Conservation (phyloP, 768 basidiomycete species). For the Inosperma sp. region DNA sequence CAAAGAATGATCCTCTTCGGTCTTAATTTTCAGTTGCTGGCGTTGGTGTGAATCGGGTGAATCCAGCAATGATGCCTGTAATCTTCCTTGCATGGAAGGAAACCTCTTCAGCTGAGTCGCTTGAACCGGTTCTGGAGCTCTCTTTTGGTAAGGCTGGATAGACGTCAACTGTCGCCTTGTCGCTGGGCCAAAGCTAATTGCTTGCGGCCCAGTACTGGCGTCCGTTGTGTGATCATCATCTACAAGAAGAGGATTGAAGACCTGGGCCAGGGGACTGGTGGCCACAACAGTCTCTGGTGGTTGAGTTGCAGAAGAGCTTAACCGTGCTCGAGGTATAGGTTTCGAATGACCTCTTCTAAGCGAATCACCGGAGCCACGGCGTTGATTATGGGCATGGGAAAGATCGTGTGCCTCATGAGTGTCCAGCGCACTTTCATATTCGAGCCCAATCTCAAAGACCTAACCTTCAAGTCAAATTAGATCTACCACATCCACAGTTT, state of each 20-base stretch:
- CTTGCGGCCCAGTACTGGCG: slow-evolving; percentile 14
- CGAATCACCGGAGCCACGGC: slow-evolving; percentile 20
- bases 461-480: slow-evolving; percentile 22
- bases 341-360: slow-evolving; percentile 16
- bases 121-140: neutral
- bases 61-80: slow-evolving; percentile 17
- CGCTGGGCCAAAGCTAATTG: slow-evolving; percentile 43
- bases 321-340: slow-evolving; percentile 31
- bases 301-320: slow-evolving; percentile 42
- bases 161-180: slow-evolving; percentile 41
- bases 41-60: neutral
- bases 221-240: slow-evolving; percentile 43
- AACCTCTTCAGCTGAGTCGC: slow-evolving; percentile 19
- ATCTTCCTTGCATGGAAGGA: slow-evolving; percentile 19
- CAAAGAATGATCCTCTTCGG: neutral
- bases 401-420: slow-evolving; percentile 34
- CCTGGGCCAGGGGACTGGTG: slow-evolving; percentile 67
- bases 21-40: neutral
- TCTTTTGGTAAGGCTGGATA: slow-evolving; percentile 24
- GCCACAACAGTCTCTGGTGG: slow-evolving; percentile 36
- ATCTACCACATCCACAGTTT: neutral
- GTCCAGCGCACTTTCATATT: slow-evolving; percentile 57
- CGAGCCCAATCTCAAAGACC: slow-evolving; percentile 79
- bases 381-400: slow-evolving; percentile 17
- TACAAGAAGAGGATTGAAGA: slow-evolving; percentile 63